Percentiles rank a stretch among this genome's conserved stretches.
Evolutionary conservation across 371 early-diverging fungal species (phyloP).

Genomic region (Phascolomyces articulosus): DNA sequence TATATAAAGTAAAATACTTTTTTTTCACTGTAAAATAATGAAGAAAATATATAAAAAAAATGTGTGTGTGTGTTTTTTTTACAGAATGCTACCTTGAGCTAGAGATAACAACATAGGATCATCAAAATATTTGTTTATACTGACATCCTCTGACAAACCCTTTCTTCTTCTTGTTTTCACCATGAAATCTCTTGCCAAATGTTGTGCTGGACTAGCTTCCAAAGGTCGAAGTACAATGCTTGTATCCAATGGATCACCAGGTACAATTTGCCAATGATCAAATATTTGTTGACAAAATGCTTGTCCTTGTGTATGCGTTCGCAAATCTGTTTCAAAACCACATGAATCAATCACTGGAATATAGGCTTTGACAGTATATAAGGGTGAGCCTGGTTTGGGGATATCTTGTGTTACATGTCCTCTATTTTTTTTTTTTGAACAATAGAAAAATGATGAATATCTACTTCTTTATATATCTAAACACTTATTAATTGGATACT

Average conservation of each 20-base stretch:
- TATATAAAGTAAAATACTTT: background rate
- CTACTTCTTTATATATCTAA: too few species aligned
- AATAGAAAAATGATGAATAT: too few species aligned
- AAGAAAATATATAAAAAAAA: background rate
- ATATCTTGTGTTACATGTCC: conserved; percentile 97
- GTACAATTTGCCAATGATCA: conserved; percentile 97
- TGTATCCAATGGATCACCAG: conserved; percentile 96
- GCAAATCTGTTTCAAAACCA: conserved; percentile 96
- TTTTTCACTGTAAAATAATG: too few species aligned
- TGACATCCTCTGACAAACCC: conserved; percentile 90
- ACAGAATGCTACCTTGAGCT: conserved; percentile 57
- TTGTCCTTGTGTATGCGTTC: conserved; percentile 95
- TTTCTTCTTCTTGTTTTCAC: conserved; percentile 96
- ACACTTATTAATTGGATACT: too few species aligned
- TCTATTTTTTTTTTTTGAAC: conserved; percentile 46
- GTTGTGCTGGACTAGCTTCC: conserved; percentile 86
- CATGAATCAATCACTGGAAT: conserved; percentile 95
- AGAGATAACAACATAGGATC: conserved; percentile 81
- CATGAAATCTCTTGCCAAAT: conserved; percentile 96
- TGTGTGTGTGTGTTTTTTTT: too few species aligned
- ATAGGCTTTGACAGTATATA: conserved; percentile 91
- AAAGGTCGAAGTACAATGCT: conserved; percentile 84
- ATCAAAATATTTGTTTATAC: conserved; percentile 94
- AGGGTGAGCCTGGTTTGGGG: conserved; percentile 94
- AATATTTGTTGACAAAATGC: conserved; percentile 96